Percentiles rank a stretch among this genome's conserved stretches.
phyloP scores from a whole-genome alignment of 352 stramenopile species.

The Lagenidium giganteum region DNA sequence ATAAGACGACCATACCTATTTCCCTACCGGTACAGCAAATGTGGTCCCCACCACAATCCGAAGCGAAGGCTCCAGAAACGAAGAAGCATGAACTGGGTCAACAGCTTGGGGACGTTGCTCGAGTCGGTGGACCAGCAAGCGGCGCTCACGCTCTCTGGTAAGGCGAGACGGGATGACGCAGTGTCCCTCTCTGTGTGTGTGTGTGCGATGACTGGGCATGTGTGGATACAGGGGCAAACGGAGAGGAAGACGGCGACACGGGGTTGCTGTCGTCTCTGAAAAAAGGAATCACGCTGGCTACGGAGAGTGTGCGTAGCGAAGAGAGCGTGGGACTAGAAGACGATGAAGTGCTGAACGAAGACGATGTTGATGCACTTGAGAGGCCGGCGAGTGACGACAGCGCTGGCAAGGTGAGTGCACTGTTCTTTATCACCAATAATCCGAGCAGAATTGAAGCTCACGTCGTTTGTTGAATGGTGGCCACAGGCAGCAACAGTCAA shows the following conservation, averaged over 20 bases:
- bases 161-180: neutral
- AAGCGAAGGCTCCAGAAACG: neutral
- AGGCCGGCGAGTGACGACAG: neutral
- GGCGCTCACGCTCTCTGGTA: slow-evolving; percentile 57
- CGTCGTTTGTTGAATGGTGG: neutral
- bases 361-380: neutral
- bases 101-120: slow-evolving; percentile 71
- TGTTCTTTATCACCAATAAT: neutral
- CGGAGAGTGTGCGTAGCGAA: slow-evolving; percentile 15
- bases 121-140: slow-evolving; percentile 85
- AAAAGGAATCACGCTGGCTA: slow-evolving; percentile 20
- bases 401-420: neutral
- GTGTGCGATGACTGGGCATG: slow-evolving; percentile 3
- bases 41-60: too few relatives aligned
- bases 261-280: slow-evolving; percentile 24
- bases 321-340: slow-evolving; percentile 11
- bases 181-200: slow-evolving; percentile 3
- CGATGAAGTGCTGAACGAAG: slow-evolving; percentile 4
- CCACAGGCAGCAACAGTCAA: neutral
- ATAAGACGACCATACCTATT: too few relatives aligned
- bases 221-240: slow-evolving; percentile 7
- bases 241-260: slow-evolving; percentile 15
- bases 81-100: slow-evolving; percentile 77
- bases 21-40: too few relatives aligned
- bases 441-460: neutral